Evolutionary conservation across 495 filamentous ascomycete species (phyloP), one percentile per base, ranked within the genome.

Genomic region (Neurospora sublineolata): DNA sequence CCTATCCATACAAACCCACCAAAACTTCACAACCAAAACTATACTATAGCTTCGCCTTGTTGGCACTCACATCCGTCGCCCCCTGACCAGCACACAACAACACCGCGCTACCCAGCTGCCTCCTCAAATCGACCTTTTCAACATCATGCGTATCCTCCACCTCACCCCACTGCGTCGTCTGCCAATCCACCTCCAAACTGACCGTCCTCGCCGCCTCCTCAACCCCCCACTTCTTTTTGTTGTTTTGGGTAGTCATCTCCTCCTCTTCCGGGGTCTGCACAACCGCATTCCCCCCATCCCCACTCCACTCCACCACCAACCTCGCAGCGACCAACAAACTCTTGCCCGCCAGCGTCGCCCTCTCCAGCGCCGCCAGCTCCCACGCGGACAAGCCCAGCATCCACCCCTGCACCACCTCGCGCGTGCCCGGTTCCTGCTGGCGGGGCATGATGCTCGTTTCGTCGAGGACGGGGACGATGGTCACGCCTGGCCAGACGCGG

Each of bases 91-190:
- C 88, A 37, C 97, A 91, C 69, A 97, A 80, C 72, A 97, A 75
- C 30, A 97, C 84, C 42, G 92, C 90, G 80, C 92, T 94, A 23
- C 94, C 95, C 72, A 99, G 80, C 83, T 97, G 95, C 74, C 95
- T 86, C 80, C 86, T 87, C 75, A 98, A 52, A 82, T 99, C 95
- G 82, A 97, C 95, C 80, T 89, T 93, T 76, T 97, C 90, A 3
- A 99, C 95, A 87, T 99, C 95, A 82, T 99, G 96, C 46, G 94
- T 97, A 82, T 99, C 95, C 81, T 99, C 96, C 4, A 99, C 95
- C 83, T 96, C 94, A 2, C 95, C 95, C 94, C 95, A 98, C 82
- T 89, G 86, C 18, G 88, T 83, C 6, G 91, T 97, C 86, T 99
- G 95, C 90, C 92, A 97, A 73, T 86, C 85, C 20, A 97, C 93